Conservation (phyloP, 768 basidiomycete species). For the Asterophora lycoperdoides region DNA sequence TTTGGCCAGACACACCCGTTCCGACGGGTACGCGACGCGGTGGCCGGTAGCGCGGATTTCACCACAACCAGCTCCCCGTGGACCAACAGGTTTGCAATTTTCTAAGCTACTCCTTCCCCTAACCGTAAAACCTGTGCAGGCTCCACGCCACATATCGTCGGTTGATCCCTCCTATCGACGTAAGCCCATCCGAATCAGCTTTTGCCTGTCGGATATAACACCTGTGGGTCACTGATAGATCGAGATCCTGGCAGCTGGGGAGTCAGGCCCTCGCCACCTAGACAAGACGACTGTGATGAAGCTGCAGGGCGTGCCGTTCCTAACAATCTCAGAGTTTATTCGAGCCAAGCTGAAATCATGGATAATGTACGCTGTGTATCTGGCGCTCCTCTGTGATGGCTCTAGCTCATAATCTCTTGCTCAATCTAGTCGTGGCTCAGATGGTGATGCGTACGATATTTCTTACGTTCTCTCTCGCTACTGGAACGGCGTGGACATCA, state of each 20-base stretch:
- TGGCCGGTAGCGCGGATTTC: constrained; percentile 60
- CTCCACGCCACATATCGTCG: constrained; percentile 73
- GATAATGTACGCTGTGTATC: constrained; percentile 56
- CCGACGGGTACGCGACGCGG: constrained; percentile 73
- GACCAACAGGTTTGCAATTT: constrained; percentile 65
- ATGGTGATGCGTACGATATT: constrained; percentile 77
- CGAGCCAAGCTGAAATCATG: constrained; percentile 81
- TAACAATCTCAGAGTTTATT: constrained; percentile 82
- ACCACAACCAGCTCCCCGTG: constrained; percentile 73
- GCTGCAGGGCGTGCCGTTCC: constrained; percentile 70
- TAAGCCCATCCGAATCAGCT: constrained; percentile 29
- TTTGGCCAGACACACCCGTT: constrained; percentile 71
- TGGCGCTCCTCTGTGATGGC: constrained; percentile 13
- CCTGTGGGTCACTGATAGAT: constrained; percentile 42
- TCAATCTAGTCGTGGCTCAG: constrained; percentile 57
- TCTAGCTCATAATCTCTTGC: constrained; percentile 15
- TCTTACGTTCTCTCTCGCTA: constrained; percentile 64
- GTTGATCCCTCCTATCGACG: constrained; percentile 74
- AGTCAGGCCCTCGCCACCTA: constrained; percentile 72
- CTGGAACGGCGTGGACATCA: constrained; percentile 82
- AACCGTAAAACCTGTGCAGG: constrained; percentile 32
- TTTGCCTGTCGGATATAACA: constrained; percentile 2
- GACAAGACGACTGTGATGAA: constrained; percentile 64
- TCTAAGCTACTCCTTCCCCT: constrained; percentile 1
- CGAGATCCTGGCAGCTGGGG: constrained; percentile 79